Conservation (phyloP, 2,329 filamentous ascomycete species). For the Botrytis porri region DNA sequence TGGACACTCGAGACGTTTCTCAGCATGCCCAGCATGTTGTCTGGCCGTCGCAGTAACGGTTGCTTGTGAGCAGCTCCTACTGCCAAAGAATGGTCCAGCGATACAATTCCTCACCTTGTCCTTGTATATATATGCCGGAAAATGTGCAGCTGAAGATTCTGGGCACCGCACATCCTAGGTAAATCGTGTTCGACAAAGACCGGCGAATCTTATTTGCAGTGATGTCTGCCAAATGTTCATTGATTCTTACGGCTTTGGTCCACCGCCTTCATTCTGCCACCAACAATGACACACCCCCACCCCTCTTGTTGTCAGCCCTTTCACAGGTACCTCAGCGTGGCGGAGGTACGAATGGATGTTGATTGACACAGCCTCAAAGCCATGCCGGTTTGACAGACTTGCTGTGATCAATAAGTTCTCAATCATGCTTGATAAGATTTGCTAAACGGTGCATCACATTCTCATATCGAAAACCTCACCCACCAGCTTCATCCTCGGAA, state of each 20-base stretch:
- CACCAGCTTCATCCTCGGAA: neutral
- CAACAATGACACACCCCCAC: neutral
- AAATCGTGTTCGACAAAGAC: no score
- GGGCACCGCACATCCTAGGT: no score
- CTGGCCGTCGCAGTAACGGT: neutral
- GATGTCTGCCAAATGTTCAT: neutral
- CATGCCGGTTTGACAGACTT: neutral
- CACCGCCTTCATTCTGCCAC: neutral
- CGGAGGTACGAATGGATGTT: neutral
- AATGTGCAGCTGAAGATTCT: neutral
- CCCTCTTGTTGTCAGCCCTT: neutral
- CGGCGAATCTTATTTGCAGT: neutral
- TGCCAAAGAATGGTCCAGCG: neutral
- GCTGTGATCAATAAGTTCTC: fast-evolving
- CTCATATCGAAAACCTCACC: neutral
- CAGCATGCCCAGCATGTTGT: neutral
- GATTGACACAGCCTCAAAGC: neutral
- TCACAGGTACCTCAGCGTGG: neutral
- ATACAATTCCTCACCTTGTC: neutral
- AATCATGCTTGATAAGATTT: neutral
- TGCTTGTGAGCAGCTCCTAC: neutral
- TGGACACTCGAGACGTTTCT: no score
- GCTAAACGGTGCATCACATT: neutral
- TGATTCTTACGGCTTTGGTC: neutral
- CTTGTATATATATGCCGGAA: neutral